phyloP scores from a whole-genome alignment of 306 rosid genomes.

The Citrullus amarus region DNA sequence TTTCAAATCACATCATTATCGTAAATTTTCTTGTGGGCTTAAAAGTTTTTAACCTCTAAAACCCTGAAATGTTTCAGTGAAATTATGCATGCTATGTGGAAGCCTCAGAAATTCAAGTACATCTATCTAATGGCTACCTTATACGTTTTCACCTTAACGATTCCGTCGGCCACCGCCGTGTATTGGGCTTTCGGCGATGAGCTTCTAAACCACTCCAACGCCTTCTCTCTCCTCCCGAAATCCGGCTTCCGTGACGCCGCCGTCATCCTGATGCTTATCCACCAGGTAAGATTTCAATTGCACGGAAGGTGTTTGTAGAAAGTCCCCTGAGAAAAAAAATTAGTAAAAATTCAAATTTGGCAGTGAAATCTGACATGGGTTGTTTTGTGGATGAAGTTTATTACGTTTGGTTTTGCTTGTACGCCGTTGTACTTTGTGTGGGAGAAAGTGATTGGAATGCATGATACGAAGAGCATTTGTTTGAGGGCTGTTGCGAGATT shows the following conservation, averaged over 20 bases:
- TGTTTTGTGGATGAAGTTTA: constrained; percentile 47
- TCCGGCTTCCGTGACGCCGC: constrained; percentile 68
- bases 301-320: background rate
- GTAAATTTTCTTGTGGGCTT: too few species aligned
- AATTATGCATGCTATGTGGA: constrained; percentile 99
- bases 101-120: constrained; percentile 93
- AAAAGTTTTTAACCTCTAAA: too few species aligned
- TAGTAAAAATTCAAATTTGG: background rate
- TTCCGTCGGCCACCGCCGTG: constrained; percentile 80
- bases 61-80: constrained; percentile 38
- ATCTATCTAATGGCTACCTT: constrained; percentile 76
- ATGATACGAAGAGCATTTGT: constrained; percentile 77
- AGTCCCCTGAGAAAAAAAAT: background rate
- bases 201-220: constrained; percentile 76
- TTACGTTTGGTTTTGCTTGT: constrained; percentile 94
- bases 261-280: constrained; percentile 91
- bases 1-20: too few species aligned
- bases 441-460: constrained; percentile 99
- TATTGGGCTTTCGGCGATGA: constrained; percentile 96
- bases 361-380: background rate
- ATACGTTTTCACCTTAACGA: constrained; percentile 76
- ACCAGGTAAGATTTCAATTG: constrained; percentile 41
- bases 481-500: constrained; percentile 75
- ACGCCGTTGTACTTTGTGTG: constrained; percentile 97
- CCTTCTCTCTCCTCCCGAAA: constrained; percentile 83